Percentiles rank a stretch among this genome's conserved stretches.
phyloP scores from a whole-genome alignment of 2,329 filamentous ascomycete species.

The Didymella segeticola region DNA sequence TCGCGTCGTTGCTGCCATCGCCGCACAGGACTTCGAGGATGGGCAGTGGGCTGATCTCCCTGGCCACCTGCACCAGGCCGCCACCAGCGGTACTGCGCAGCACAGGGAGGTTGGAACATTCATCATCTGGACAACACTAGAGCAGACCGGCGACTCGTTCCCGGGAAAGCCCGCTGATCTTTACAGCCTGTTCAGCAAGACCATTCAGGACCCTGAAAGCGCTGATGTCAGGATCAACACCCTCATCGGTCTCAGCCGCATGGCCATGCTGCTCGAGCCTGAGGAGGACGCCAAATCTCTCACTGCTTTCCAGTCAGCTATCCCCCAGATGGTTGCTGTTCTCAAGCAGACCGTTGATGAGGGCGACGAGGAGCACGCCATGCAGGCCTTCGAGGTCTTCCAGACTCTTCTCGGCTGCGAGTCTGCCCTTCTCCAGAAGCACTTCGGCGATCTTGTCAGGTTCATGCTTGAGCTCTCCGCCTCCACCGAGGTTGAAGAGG shows the following conservation, averaged over 20 bases:
- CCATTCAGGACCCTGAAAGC: constrained; percentile 89
- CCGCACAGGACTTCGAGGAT: constrained; percentile 83
- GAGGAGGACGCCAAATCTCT: constrained; percentile 82
- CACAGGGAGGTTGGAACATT: constrained; percentile 92
- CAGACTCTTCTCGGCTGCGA: constrained; percentile 93
- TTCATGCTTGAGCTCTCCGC: constrained; percentile 91
- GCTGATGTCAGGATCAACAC: constrained; percentile 94
- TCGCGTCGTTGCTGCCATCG: constrained; percentile 85
- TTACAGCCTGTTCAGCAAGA: constrained; percentile 82
- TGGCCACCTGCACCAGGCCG: constrained; percentile 78
- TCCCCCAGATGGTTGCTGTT: constrained; percentile 88
- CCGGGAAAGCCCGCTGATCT: constrained; percentile 80
- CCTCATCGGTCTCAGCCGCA: constrained; percentile 84
- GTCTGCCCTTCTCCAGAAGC: constrained; percentile 78
- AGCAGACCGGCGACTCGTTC: constrained; percentile 85
- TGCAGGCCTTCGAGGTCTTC: constrained; percentile 95
- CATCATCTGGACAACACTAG: constrained; percentile 89
- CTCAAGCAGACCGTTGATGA: constrained; percentile 82
- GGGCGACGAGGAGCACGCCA: constrained; percentile 84
- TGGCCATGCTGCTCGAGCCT: constrained; percentile 85
- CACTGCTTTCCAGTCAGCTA: constrained; percentile 76
- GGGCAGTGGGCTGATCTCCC: constrained; percentile 86
- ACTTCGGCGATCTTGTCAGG: constrained; percentile 87
- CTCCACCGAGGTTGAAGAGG: constrained; percentile 79
- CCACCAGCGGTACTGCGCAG: constrained; percentile 73